Evolutionary conservation across 768 basidiomycete species (phyloP), one percentile per base, ranked within the genome.

Genomic region (Antrodiella citrinella): DNA sequence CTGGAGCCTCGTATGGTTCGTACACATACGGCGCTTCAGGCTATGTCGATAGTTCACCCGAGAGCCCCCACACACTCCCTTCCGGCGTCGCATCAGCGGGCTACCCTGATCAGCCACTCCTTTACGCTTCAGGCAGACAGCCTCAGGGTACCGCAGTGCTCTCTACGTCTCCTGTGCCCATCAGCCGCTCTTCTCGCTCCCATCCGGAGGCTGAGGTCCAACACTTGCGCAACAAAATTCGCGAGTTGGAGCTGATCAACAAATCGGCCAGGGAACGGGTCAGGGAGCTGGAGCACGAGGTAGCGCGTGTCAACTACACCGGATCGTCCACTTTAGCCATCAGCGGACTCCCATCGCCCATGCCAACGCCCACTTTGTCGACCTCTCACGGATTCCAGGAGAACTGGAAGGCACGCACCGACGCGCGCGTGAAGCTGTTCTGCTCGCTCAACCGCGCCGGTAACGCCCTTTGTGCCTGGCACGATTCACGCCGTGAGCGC

Each of bases 391-490:
- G 71, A 18, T 82, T 85, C 68, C 73, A 80, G 43, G 67, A 72
- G 23, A 73, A 78, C 2, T 91, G 89, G 89, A 76, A 75, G 44
- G 70, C 73, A 7, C 84, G 89, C 51, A 91, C 86, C 0, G 82
- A 86, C 19, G 78, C 83, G 4, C 84, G 90, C 30, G 69, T 72
- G 55, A 78, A 78, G 49, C 71, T 79, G 41, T 85, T 82, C 67
- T 92, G 89, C 64, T 85, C 88, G 3, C 71, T 87, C 24, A 91
- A 92, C 65, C 80, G 90, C 46, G 89, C 89, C 0, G 90, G 90
- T 25, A 92, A 92, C 57, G 88, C 89, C 1, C 76, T 91, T 26
- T 91, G 89, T 63, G 83, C 90, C 3, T 92, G 89, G 89, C 89
- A 92, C 59, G 90, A 92, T 65, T 89, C 89, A 2, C 75, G 89